A percentile compares a stretch with the other conserved stretches of the same genome.
Conservation (phyloP, 768 basidiomycete genomes). For the Tricholoma flavovirens region DNA sequence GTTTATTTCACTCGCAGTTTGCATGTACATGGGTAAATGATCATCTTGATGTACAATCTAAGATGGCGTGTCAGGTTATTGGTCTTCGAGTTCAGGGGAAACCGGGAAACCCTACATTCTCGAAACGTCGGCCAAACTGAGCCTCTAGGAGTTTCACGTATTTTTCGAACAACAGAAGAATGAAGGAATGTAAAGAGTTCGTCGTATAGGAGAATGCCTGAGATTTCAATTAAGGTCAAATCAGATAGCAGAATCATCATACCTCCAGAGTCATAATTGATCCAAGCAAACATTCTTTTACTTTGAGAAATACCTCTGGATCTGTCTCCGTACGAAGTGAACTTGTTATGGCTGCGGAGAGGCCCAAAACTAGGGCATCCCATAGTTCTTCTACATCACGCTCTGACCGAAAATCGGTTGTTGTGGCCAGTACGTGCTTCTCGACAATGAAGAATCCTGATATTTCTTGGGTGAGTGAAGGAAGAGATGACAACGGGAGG, state of each 20-base stretch:
- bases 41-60: constrained; percentile 87
- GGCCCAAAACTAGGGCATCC: constrained; percentile 75
- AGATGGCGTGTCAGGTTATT: constrained; percentile 1
- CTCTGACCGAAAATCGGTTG: constrained; percentile 83
- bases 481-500: constrained; percentile 59
- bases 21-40: constrained; percentile 78
- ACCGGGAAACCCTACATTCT: constrained; percentile 50
- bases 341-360: constrained; percentile 69
- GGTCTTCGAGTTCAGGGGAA: not conserved
- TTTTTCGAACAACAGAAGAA: constrained; percentile 85
- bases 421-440: constrained; percentile 83
- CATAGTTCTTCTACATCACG: constrained; percentile 93
- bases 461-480: constrained; percentile 84
- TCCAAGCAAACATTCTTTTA: constrained; percentile 76
- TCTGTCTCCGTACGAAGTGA: constrained; percentile 70
- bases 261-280: constrained; percentile 95
- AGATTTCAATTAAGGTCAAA: not conserved
- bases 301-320: constrained; percentile 73
- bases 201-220: constrained; percentile 88
- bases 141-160: constrained; percentile 78
- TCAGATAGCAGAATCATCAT: constrained; percentile 9
- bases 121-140: constrained; percentile 78
- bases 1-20: constrained; percentile 55
- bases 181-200: constrained; percentile 72
- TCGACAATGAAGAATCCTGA: constrained; percentile 98